Conservation (phyloP, 805 yeast genomes). For the Candida sakaeoensis region DNA sequence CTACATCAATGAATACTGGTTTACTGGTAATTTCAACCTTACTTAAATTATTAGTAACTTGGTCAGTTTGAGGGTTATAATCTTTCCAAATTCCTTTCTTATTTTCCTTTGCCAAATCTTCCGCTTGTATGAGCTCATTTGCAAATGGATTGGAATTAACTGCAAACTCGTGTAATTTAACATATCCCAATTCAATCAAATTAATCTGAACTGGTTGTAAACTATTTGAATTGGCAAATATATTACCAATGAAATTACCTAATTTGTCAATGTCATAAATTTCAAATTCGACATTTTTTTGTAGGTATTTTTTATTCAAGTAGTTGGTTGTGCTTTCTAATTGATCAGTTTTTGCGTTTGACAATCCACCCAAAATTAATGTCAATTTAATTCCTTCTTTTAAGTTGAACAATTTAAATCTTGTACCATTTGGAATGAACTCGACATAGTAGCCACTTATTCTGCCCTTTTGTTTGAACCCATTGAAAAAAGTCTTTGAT, state of each 20-base stretch:
- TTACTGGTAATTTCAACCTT: conserved; percentile 24
- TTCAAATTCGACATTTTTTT: conserved; percentile 70
- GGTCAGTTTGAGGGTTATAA: conserved; percentile 34
- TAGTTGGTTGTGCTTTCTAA: conserved; percentile 50
- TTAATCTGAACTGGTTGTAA: conserved; percentile 52
- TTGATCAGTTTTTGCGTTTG: conserved; percentile 36
- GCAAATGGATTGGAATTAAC: conserved; percentile 54
- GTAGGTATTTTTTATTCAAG: conserved; percentile 54
- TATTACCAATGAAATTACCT: conserved; percentile 77
- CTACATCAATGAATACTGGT: conserved; percentile 49
- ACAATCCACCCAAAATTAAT: conserved; percentile 72
- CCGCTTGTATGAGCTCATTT: conserved; percentile 55
- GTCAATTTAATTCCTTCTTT: conserved; percentile 68
- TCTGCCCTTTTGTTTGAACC: conserved; percentile 61
- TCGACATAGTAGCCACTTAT: conserved; percentile 68
- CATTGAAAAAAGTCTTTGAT: conserved; percentile 70
- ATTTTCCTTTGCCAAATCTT: conserved; percentile 52
- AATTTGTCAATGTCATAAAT: conserved; percentile 68
- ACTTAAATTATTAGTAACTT: conserved; percentile 20
- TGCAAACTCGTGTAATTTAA: conserved; percentile 61
- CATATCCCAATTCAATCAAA: conserved; percentile 61
- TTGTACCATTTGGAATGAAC: conserved; percentile 60
- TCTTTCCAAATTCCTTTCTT: conserved; percentile 68
- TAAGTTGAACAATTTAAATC: conserved; percentile 65
- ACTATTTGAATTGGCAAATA: conserved; percentile 49